phyloP scores from a whole-genome alignment of 2,329 filamentous ascomycete genomes.

The Reticulascus tulasneorum region DNA sequence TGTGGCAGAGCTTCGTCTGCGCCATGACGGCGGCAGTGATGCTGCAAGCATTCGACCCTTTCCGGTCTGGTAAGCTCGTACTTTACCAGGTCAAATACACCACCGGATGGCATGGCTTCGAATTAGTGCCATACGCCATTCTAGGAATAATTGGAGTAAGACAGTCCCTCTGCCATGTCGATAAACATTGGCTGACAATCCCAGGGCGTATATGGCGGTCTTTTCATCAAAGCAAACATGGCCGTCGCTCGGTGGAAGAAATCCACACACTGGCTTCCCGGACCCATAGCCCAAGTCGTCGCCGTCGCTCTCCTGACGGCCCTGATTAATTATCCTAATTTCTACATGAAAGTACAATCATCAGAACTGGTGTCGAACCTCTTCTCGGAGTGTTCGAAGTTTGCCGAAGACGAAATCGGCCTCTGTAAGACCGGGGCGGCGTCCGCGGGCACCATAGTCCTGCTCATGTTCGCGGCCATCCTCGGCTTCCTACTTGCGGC shows the following conservation, averaged over 20 bases:
- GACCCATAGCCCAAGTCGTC: slow-evolving; percentile 75
- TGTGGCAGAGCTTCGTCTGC: slow-evolving; percentile 99
- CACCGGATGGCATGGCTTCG: slow-evolving; percentile 89
- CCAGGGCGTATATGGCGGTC: slow-evolving; percentile 82
- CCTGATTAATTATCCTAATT: slow-evolving; percentile 89
- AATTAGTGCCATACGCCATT: slow-evolving; percentile 81
- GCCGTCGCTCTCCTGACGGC: slow-evolving; percentile 79
- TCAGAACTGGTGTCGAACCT: slow-evolving; percentile 88
- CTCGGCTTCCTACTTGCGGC: slow-evolving; percentile 82
- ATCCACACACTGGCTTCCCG: slow-evolving; percentile 58
- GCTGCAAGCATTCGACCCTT: slow-evolving; percentile 88
- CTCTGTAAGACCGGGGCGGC: slow-evolving; percentile 85
- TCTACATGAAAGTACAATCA: slow-evolving; percentile 90
- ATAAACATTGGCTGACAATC: slow-evolving; percentile 10
- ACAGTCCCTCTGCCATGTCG: not conserved
- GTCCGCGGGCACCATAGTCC: slow-evolving; percentile 74
- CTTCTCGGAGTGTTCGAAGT: slow-evolving; percentile 83
- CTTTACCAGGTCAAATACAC: slow-evolving; percentile 94
- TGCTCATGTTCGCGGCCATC: slow-evolving; percentile 76
- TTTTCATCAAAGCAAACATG: slow-evolving; percentile 96
- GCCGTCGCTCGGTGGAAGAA: slow-evolving; percentile 77
- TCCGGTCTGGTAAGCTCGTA: slow-evolving; percentile 91
- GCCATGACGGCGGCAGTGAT: slow-evolving; percentile 98
- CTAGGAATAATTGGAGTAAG: slow-evolving; percentile 76
- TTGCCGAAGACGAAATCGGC: slow-evolving; percentile 80